Conservation (phyloP, 305 asterid genomes). For the Fraxinus xanthoxyloides region DNA sequence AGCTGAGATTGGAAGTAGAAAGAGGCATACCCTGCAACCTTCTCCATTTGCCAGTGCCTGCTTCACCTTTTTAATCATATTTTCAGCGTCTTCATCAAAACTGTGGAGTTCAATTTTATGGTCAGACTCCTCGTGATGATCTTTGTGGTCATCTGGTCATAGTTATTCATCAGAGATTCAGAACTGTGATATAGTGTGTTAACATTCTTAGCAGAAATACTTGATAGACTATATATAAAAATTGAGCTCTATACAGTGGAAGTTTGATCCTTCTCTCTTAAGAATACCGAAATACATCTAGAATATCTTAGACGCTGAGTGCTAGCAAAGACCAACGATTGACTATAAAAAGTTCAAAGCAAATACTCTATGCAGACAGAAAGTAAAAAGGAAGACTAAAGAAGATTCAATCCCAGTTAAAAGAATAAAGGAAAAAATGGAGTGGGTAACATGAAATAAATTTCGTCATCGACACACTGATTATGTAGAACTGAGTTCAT, state of each 20-base stretch:
- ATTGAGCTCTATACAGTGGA: conserved; percentile 1
- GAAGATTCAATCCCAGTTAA: background rate
- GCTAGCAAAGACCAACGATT: background rate
- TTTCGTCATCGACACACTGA: background rate
- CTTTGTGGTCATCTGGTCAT: conserved; percentile 64
- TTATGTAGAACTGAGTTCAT: background rate
- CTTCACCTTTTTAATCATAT: conserved; percentile 77
- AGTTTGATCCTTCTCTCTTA: background rate
- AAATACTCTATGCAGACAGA: background rate
- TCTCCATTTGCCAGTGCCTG: conserved; percentile 78
- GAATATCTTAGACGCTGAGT: background rate
- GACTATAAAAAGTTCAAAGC: background rate
- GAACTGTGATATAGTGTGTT: conserved; percentile 8
- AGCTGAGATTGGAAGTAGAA: conserved; percentile 15
- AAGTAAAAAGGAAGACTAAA: background rate
- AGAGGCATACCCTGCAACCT: conserved; percentile 84
- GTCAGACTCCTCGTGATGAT: conserved; percentile 62
- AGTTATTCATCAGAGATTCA: conserved; percentile 21
- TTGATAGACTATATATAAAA: background rate
- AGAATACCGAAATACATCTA: background rate
- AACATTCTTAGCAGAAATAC: background rate
- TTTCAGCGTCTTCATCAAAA: conserved; percentile 82
- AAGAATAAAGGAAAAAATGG: background rate
- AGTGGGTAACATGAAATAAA: background rate
- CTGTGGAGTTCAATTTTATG: conserved; percentile 57